phyloP scores from a whole-genome alignment of 441 rosid genomes.

The Aquilaria agallochum region DNA sequence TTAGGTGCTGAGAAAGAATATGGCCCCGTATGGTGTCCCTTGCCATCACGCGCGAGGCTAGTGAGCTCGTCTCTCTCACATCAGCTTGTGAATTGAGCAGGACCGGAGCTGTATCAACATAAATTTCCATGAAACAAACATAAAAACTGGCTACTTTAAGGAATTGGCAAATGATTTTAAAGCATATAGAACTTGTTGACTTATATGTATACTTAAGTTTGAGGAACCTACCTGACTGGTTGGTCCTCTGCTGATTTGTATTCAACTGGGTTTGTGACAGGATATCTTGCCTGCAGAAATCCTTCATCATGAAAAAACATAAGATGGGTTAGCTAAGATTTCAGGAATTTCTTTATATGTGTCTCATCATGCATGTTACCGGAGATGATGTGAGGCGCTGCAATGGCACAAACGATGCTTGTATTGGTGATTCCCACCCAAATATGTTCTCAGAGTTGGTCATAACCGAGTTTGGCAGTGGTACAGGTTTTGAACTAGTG shows the following conservation, averaged over 20 bases:
- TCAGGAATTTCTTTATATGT: slow-evolving; percentile 1
- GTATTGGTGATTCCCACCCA: slow-evolving; percentile 50
- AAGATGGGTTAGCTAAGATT: slow-evolving; percentile 12
- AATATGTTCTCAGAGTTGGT: slow-evolving; percentile 38
- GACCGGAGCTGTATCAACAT: slow-evolving; percentile 7
- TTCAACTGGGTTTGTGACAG: slow-evolving; percentile 35
- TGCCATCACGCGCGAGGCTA: slow-evolving; percentile 20
- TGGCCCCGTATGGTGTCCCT: slow-evolving; percentile 19
- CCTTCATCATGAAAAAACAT: slow-evolving; percentile 35
- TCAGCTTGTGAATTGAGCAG: slow-evolving; percentile 25
- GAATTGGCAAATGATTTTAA: background rate
- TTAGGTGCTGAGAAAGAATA: slow-evolving; percentile 11
- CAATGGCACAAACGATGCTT: slow-evolving; percentile 44
- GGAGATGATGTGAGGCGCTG: slow-evolving; percentile 31
- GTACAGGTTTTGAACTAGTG: slow-evolving; percentile 25
- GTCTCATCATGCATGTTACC: slow-evolving; percentile 25
- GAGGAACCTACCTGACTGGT: slow-evolving; percentile 29
- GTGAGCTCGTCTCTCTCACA: slow-evolving; percentile 18
- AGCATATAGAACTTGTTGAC: background rate
- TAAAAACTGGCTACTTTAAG: background rate
- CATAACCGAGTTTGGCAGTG: slow-evolving; percentile 29
- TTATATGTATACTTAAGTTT: slow-evolving; percentile 3
- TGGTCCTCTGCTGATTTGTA: slow-evolving; percentile 27
- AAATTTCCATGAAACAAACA: background rate
- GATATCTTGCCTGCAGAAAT: slow-evolving; percentile 38